Evolutionary conservation across 768 basidiomycete species (phyloP), one percentile per base, ranked within the genome.

Genomic region (Phlebiopsis gigantea): DNA sequence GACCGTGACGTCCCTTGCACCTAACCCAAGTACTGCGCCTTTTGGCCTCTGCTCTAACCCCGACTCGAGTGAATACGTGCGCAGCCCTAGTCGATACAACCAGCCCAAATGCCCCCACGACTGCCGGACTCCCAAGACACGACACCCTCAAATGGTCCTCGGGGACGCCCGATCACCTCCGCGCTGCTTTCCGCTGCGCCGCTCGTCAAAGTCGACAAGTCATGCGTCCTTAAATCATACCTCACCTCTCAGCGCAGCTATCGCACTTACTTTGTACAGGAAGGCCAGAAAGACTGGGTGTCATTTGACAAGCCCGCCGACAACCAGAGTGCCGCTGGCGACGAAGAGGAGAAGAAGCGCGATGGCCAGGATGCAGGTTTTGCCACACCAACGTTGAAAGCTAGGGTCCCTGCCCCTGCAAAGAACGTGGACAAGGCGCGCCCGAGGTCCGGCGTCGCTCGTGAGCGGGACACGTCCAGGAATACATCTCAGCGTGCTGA

Each of bases 161-260:
- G 34, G 12, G 34, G 34, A 39, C 8, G 17, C 8, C 17, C 34
- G 8, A 30, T 51, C 21, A 24, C 50, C 14, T 22, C 50, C 5
- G 34, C 50, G 3, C 31, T 51, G n/a, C 6, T 39, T n/a, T 19
- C 50, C 19, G 30, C 54, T 19, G 19, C 46, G 14, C 8, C 54
- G 17, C 54, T 55, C 45, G 45, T 48, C 10, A 72, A 69, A 45
- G 64, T 73, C 51, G 75, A 82, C 57, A 79, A 74, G 43, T 63
- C 64, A 8, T 66, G 69, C 2, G 73, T 74, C 50, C 71, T 88
- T 6, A 66, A 66, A 4, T 67, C 73, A 0, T 88, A 80, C 63
- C 61, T 87, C 4, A 71, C 73, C 30, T 74, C 74, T 55, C 86
- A 88, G 59, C 72, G 61, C 29, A 61, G 69, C 1, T 77, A 80